Evolutionary conservation across 352 stramenopile species (phyloP), one percentile per base, ranked within the genome.

Genomic region (Pythium biforme): DNA sequence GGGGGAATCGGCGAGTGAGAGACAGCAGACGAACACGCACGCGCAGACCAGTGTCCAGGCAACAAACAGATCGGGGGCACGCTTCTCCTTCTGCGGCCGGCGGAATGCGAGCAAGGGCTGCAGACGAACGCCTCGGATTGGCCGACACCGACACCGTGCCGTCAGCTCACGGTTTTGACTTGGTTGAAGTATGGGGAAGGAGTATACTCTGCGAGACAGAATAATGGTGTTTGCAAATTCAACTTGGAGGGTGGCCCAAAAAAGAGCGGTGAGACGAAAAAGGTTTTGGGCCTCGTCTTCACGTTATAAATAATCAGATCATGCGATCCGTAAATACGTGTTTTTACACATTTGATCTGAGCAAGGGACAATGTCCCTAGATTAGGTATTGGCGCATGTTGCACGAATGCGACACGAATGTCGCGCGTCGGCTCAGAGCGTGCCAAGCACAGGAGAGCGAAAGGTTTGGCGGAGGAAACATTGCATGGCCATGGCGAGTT

Each of bases 141-240:
- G 54, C 26, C 47, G 45, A 27, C 19, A 14, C 37, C 37, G 15
- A 17, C 37, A 20, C 37, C 22, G 34, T 56, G 58, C 48, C 58
- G 25, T 62, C 55, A 49, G 39, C 51, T 58, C 20, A 47, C n/a
- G 29, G 29, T 46, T n/a, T 66, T 55, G 50, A 70, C 64, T 70
- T 66, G 64, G 51, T 70, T 70, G 56, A 70, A 70, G 56, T 70
- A 70, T 70, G 41, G 10, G 8, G 6, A 19, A 19, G 20, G 20
- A 19, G 2, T 33, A 58, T 64, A 71, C 64, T 51, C 45, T 55
- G 37, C 1, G 6, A 33, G 64, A 71, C 64, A 60, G 26, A 63
- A 56, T 56, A 64, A 27, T 56, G 37, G 10, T 20, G 17, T 11
- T 12, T 27, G 27, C 41, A 71, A 62, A 59, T 62, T 71, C 64